Percentiles rank a stretch among this genome's conserved stretches.
Evolutionary conservation across 164 flowering plant genomes (phyloP).

Genomic region (Macadamia integrifolia): DNA sequence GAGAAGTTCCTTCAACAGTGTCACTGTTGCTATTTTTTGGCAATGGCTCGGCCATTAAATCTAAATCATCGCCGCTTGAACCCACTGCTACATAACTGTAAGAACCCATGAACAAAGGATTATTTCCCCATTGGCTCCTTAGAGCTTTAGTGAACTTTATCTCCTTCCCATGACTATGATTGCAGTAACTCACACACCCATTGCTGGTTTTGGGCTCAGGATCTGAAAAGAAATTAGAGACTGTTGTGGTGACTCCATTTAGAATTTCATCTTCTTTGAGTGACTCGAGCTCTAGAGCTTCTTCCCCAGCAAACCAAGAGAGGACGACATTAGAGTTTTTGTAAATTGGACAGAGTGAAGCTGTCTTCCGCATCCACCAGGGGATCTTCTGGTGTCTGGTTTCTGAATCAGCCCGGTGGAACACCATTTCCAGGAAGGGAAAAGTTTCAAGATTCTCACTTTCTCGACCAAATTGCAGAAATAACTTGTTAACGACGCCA

Average conservation of each 20-base stretch:
- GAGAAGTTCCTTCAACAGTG: slow-evolving; percentile 8
- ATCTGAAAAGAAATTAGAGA: slow-evolving; percentile 37
- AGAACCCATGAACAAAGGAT: slow-evolving; percentile 93
- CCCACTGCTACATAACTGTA: slow-evolving; percentile 91
- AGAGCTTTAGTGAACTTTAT: slow-evolving; percentile 40
- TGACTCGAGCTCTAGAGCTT: slow-evolving; percentile 77
- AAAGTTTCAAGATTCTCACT: slow-evolving; percentile 20
- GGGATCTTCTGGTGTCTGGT: slow-evolving; percentile 52
- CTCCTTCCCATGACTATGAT: slow-evolving; percentile 6
- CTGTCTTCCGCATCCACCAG: slow-evolving; percentile 89
- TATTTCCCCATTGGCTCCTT: slow-evolving; percentile 85
- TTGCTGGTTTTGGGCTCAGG: slow-evolving; percentile 25
- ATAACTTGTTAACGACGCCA: slow-evolving; percentile 91
- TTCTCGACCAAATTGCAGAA: slow-evolving; percentile 39
- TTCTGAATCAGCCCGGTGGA: slow-evolving; percentile 44
- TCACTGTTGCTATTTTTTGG: slow-evolving; percentile 27
- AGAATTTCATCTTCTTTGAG: slow-evolving; percentile 66
- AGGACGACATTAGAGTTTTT: slow-evolving; percentile 54
- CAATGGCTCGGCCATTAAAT: slow-evolving; percentile 81
- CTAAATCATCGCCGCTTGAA: slow-evolving; percentile 82
- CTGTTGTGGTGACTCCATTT: slow-evolving; percentile 53
- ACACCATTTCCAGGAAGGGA: slow-evolving; percentile 69
- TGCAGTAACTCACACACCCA: slow-evolving; percentile 20
- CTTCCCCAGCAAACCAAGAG: slow-evolving; percentile 92
- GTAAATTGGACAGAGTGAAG: slow-evolving; percentile 64